Evolutionary conservation across 1,284 basidiomycete species (phyloP), one percentile per base, ranked within the genome.

Genomic region (Inonotus hispidus): DNA sequence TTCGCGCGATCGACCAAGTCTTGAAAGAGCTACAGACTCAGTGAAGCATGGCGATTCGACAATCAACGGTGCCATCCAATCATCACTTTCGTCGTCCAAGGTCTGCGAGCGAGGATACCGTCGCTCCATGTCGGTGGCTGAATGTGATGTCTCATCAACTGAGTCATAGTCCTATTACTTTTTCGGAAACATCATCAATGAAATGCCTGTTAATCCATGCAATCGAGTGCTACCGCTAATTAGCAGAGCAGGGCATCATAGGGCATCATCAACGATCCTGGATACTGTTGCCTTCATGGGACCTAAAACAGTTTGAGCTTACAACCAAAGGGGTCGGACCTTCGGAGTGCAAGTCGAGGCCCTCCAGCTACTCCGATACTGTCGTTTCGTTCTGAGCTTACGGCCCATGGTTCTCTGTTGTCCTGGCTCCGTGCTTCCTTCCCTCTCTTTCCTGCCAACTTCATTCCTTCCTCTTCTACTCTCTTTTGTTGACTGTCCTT

Each of bases 271-370:
- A 54, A 13, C 38, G 37, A 21, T 35, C 59, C 45, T 60, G 53
- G 59, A 45, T 60, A 60, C 59, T n/a, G 16, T 16, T 21, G 41
- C 37, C 39, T 32, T 41, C 43, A 55, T 47, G 27, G 27, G 39
- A 29, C 29, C 10, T 50, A 27, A 50, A 49, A 50, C 53, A 38
- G 27, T 60, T 39, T 45, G 52, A 11, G 27, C 1, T 45, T 29
- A 29, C 21, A 35, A 59, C 58, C 27, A 55, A 60, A 55, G 59
- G 59, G 43, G 59, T 43, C 37, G 16, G 32, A 35, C 11, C 35
- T 45, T 29, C 32, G 46, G 56, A 53, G 50, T 50, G 38, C 14
- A 37, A 47, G 41, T 38, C 32, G 35, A 25, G 39, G 37, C 41
- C 23, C 25, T 16, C 32, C 58, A 45, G 38, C 49, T 32, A 32